These are phyloP conservation scores for Anthostomella pinea DNA, from an alignment of 2,329 filamentous ascomycete species.

Conservation along the genomic window DNA sequence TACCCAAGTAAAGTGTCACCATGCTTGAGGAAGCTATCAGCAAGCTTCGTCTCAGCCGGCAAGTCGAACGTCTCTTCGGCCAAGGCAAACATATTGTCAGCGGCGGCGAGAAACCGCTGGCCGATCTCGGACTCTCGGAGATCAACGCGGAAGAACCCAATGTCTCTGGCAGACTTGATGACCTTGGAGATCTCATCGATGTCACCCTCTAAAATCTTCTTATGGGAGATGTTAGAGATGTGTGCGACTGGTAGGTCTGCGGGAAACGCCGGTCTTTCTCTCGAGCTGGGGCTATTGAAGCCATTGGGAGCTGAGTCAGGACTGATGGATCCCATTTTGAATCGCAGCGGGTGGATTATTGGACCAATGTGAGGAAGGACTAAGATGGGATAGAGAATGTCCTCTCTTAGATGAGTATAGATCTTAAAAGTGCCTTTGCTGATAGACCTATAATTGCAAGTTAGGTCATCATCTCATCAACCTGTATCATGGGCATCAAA, in stretches of 20 bases:
- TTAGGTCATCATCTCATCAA: not conserved
- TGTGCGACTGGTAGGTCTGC: constrained; percentile 9
- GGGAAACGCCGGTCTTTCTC: constrained; percentile 7
- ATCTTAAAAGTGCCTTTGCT: not conserved
- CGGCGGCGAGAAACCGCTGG: constrained; percentile 6
- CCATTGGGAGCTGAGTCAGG: constrained; percentile 5
- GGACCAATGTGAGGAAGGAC: no score
- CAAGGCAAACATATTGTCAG: constrained; percentile 13
- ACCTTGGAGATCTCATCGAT: constrained; percentile 11
- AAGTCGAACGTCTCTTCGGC: constrained; percentile 12
- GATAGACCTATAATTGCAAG: not conserved
- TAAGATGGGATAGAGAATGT: not conserved
- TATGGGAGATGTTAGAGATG: constrained; percentile 13
- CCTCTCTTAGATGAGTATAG: not conserved
- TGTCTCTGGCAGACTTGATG: constrained; percentile 11
- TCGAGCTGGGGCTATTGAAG: constrained; percentile 5
- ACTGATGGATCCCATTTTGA: constrained; percentile 6
- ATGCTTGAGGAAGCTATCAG: constrained; percentile 14
- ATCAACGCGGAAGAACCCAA: constrained; percentile 14
- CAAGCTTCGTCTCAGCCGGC: constrained; percentile 12
- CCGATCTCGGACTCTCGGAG: constrained; percentile 13
- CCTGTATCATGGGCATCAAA: constrained; percentile 3
- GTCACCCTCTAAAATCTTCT: constrained; percentile 10
- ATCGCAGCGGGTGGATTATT: not conserved
- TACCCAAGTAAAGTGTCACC: constrained; percentile 12